Evolutionary conservation across 352 stramenopile genomes (phyloP).

Genomic region (Phytophthora brassicae): DNA sequence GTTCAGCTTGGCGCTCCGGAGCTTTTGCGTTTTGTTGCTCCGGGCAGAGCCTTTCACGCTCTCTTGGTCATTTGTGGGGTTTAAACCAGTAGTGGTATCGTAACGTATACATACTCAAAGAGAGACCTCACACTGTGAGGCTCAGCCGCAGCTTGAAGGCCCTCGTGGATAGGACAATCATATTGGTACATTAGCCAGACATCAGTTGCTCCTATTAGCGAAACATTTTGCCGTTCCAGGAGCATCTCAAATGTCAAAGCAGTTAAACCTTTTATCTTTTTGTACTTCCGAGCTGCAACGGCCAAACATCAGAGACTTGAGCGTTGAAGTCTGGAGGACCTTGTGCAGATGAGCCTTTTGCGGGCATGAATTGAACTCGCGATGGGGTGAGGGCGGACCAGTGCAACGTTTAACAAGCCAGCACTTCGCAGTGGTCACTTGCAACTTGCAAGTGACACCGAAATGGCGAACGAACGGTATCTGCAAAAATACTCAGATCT

Average conservation of each 20-base stretch:
- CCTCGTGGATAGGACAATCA: conserved; percentile 25
- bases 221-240: conserved; percentile 3
- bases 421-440: not conserved
- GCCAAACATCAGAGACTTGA: not conserved
- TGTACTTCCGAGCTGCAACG: conserved; percentile 1
- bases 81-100: too few species aligned
- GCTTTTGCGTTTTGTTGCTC: not conserved
- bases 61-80: conserved; percentile 13
- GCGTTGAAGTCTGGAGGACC: conserved; percentile 13
- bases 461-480: too few species aligned
- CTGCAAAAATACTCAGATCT: too few species aligned
- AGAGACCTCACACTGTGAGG: conserved; percentile 13
- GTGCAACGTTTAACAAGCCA: not conserved
- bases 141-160: conserved; percentile 13
- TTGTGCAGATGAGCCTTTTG: conserved; percentile 25
- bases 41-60: conserved; percentile 4
- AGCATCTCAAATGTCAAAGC: too few species aligned
- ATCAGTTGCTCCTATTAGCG: conserved; percentile 10
- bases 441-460: too few species aligned
- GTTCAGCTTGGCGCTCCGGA: not conserved
- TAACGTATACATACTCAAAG: too few species aligned
- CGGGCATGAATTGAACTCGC: conserved; percentile 10
- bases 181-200: conserved; percentile 9
- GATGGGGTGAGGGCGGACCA: conserved; percentile 24
- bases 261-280: too few species aligned